Base-by-base conservation (phyloP, 176 grass and related monocot species). In the Juncus inflexus region DNA sequence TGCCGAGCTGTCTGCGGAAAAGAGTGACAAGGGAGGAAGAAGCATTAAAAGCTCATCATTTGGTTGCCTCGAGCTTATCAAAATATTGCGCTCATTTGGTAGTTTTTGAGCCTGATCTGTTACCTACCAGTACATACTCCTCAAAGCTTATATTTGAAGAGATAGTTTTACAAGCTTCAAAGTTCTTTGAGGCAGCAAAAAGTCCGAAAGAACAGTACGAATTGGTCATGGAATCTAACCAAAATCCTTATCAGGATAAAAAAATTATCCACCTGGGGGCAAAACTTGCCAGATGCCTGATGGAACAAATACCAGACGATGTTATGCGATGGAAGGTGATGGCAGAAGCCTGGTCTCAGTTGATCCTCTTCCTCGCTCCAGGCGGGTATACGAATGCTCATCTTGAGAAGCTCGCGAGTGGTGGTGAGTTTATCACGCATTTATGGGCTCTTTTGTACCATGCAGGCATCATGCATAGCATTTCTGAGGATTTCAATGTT, bases 401-500 rank as follows among this genome's bases (percentile, higher is more conserved):
- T 52, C 45, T 75, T 52, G 76, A 67, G 62, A 73, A 37, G 62
- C 55, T 76, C 28, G 72, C 55, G 42, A 60, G 61, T 10, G 78
- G 72, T n/a, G 78, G 72, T 7, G 72, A 81, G 72, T 81, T 81
- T 70, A 76, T 81, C 58, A 76, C 79, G 36, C 64, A 81, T 58
- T 4, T 81, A 3, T 81, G 72, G 78, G 63, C 63, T 45, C 64
- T 81, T 9, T 28, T 81, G 14, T 76, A 81, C 53, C 47, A 81
- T 52, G 63, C 79, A 0, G 57, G 64, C 2, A 76, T 81, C 0
- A 28, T 1, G 19, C 19, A 28, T 28, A 28, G 9, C 2, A 2
- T 6, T 47, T 47, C 43, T 9, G 43, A 47, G 43, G 43, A 47
- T 47, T 6, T 47, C 43, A 9, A 47, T 6, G 43, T 47, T 47